These are phyloP conservation scores for Metschnikowia peoriensis DNA, from an alignment of 805 yeast species.

Conservation along the genomic window DNA sequence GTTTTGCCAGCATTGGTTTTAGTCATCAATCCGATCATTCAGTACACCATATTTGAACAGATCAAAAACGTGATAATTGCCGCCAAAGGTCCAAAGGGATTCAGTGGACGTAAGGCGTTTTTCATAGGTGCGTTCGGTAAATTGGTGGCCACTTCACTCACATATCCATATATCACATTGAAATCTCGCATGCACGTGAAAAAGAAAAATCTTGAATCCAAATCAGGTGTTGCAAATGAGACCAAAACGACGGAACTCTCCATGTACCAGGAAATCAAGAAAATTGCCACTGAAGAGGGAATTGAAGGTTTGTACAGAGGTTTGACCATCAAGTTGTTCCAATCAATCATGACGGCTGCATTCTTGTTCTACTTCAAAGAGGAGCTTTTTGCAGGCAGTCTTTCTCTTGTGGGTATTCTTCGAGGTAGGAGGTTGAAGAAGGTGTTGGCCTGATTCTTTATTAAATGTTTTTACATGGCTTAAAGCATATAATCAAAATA, in stretches of 20 bases:
- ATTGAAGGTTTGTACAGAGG: conserved; percentile 79
- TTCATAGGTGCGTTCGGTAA: conserved; percentile 88
- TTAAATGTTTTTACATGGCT: too few relatives aligned
- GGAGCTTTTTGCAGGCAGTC: conserved; percentile 64
- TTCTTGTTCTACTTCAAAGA: conserved; percentile 89
- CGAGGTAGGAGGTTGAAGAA: conserved; percentile 11
- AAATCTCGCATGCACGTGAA: conserved; percentile 83
- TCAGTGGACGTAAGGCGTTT: conserved; percentile 76
- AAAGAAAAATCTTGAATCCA: conserved; percentile 30
- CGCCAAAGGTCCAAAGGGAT: conserved; percentile 45
- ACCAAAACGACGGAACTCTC: conserved; percentile 28
- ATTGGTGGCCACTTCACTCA: conserved; percentile 80
- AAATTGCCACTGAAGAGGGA: conserved; percentile 70
- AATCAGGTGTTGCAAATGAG: conserved; percentile 10
- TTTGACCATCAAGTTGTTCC: conserved; percentile 71
- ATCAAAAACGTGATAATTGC: conserved; percentile 63
- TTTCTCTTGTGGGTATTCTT: conserved; percentile 47
- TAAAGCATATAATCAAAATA: too few relatives aligned
- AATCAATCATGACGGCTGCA: conserved; percentile 85
- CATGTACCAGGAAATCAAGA: conserved; percentile 50
- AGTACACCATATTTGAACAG: conserved; percentile 90
- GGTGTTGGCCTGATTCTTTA: not conserved
- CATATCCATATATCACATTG: conserved; percentile 89
- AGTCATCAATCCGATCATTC: conserved; percentile 86
- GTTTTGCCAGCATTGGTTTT: conserved; percentile 82